Evolutionary conservation across 208 protist genomes (phyloP).

Genomic region (Eutreptiella sp.): DNA sequence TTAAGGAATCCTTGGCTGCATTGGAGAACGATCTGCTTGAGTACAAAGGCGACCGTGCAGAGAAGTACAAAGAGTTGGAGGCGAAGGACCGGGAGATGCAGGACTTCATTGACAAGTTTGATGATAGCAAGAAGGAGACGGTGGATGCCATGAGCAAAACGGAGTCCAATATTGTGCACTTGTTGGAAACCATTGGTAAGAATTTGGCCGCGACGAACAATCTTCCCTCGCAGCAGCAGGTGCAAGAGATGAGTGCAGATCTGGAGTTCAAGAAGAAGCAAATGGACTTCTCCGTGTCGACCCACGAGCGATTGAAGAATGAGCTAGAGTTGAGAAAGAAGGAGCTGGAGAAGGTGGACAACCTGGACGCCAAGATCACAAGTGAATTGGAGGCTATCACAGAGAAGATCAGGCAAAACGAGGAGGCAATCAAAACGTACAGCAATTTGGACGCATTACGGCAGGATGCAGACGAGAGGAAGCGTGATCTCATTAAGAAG

Average conservation of each 20-base stretch:
- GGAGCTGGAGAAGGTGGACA: slow-evolving; percentile 74
- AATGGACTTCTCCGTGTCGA: slow-evolving; percentile 65
- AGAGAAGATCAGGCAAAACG: slow-evolving; percentile 67
- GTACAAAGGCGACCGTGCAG: slow-evolving; percentile 71
- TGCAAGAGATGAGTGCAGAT: slow-evolving; percentile 65
- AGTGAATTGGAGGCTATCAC: slow-evolving; percentile 63
- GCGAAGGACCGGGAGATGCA: slow-evolving; percentile 73
- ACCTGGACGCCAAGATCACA: slow-evolving; percentile 76
- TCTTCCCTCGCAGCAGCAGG: slow-evolving; percentile 54
- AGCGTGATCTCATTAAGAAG: slow-evolving; percentile 45
- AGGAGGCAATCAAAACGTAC: slow-evolving; percentile 63
- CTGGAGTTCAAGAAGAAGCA: slow-evolving; percentile 64
- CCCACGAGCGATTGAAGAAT: slow-evolving; percentile 71
- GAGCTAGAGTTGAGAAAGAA: slow-evolving; percentile 72
- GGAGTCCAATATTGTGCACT: slow-evolving; percentile 51
- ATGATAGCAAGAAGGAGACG: slow-evolving; percentile 61
- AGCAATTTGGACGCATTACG: slow-evolving; percentile 61
- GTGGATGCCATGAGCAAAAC: slow-evolving; percentile 47
- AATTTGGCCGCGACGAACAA: slow-evolving; percentile 62
- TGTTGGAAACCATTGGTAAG: slow-evolving; percentile 69
- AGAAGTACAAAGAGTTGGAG: slow-evolving; percentile 68
- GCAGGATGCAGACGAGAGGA: slow-evolving; percentile 53
- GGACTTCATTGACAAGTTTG: slow-evolving; percentile 71
- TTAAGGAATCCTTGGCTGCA: slow-evolving; percentile 34
- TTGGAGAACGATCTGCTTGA: slow-evolving; percentile 70